Evolutionary conservation across 2,329 filamentous ascomycete genomes (phyloP), one percentile per base, ranked within the genome.

Genomic region (Myriosclerotinia scirpicola): DNA sequence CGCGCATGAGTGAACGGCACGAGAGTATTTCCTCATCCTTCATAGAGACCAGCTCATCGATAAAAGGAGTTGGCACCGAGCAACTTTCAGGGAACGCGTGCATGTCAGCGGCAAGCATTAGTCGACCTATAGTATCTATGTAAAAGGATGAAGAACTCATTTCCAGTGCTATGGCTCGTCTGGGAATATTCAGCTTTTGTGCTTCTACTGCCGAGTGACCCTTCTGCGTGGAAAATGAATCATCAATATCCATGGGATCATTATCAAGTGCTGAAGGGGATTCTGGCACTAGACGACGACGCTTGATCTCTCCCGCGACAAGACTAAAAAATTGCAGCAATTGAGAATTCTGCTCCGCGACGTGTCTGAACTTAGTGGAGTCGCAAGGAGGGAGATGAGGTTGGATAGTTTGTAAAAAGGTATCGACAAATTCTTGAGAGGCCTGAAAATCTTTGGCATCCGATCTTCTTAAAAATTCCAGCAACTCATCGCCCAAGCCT

Each of bases 181-280:
- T 85, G 80, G 53, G 86, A 74, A 20, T 82, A 74, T 26, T 77
- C 72, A 1, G 70, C 67, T 50, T 76, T 71, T 53, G 70, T 55
- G 42, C 77, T 79, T 40, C 79, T 1, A 74, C 68, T 20, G 79
- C 81, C 36, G 75, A 78, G 34, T 80, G 81, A 69, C 83, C 87
- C 63, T 80, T 80, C 70, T 89, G 86, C 0, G 86, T 87, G 52
- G 86, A 84, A 65, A 89, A 87, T 15, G 85, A 82, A 44, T 83
- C 81, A 72, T 92, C 90, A 6, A 92, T 73, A 65, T 91, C 88
- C 87, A 91, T 89, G 7, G 81, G 74, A 70, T 89, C 86, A 44
- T 81, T 78, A 11, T 71, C 70, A 1, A 76, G 77, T 0, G 75
- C 75, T 30, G 62, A 36, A 54, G 63, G 54, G 26, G 50, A 40